Percentiles rank a stretch among this genome's conserved stretches.
Evolutionary conservation across 352 stramenopile species (phyloP).

Genomic region (Phytophthora constricta): DNA sequence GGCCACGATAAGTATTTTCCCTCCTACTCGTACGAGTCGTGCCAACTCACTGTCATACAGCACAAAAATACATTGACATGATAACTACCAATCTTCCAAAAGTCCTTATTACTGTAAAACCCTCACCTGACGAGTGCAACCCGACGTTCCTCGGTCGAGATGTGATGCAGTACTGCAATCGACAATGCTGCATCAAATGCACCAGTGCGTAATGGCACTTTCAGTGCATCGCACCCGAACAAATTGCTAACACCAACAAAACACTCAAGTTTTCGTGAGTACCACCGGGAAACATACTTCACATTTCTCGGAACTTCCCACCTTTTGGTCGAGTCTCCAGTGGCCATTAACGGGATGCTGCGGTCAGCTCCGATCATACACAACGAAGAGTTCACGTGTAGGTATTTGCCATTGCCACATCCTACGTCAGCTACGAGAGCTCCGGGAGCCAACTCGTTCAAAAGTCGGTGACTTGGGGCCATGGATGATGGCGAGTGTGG

Average conservation of each 20-base stretch:
- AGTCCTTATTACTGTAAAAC: not conserved
- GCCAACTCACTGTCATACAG: conserved; percentile 71
- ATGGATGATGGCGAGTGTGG: conserved; percentile 83
- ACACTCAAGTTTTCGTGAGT: conserved; percentile 6
- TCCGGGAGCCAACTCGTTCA: conserved; percentile 48
- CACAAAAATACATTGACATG: not conserved
- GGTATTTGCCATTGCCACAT: conserved; percentile 88
- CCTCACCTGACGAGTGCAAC: conserved; percentile 69
- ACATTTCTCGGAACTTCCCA: conserved; percentile 22
- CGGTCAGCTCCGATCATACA: conserved; percentile 78
- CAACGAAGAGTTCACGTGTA: conserved; percentile 61
- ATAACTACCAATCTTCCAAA: too few species aligned
- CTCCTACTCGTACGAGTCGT: conserved; percentile 66
- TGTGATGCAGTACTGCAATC: conserved; percentile 86
- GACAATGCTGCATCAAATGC: conserved; percentile 83
- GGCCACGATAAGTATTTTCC: conserved; percentile 66
- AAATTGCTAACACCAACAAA: conserved; percentile 51
- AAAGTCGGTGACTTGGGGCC: conserved; percentile 79
- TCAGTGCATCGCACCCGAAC: conserved; percentile 75
- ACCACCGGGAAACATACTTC: not conserved
- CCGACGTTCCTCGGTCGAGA: conserved; percentile 77
- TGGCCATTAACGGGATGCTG: conserved; percentile 75
- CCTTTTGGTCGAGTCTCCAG: conserved; percentile 46
- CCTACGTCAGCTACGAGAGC: conserved; percentile 78
- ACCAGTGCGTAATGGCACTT: conserved; percentile 60